Evolutionary conservation across 306 rosid species (phyloP).

Genomic region (Prunus persica): Prunus_persica_NCBIv2 NC_034011.1:11903001-11903500

Average conservation of each 20-base stretch:
- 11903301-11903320: too few relatives aligned
- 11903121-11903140: background rate
- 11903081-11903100: conserved; percentile 40
- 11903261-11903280: background rate
- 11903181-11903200: background rate
- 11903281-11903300: too few relatives aligned
- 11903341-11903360: too few relatives aligned
- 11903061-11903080: conserved; percentile 50
- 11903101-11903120: background rate
- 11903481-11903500: too few relatives aligned
- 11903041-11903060: conserved; percentile 51
- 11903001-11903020: conserved; percentile 47
- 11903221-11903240: background rate
- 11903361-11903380: too few relatives aligned
- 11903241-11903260: background rate
- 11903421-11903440: too few relatives aligned
- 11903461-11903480: too few relatives aligned
- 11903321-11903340: too few relatives aligned
- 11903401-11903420: too few relatives aligned
- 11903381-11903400: too few relatives aligned
- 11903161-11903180: background rate
- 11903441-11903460: too few relatives aligned
- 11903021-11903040: conserved; percentile 50
- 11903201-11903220: background rate
- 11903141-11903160: background rate